phyloP scores from a whole-genome alignment of 2,329 filamentous ascomycete species.

The Fusarium haematococcum region DNA sequence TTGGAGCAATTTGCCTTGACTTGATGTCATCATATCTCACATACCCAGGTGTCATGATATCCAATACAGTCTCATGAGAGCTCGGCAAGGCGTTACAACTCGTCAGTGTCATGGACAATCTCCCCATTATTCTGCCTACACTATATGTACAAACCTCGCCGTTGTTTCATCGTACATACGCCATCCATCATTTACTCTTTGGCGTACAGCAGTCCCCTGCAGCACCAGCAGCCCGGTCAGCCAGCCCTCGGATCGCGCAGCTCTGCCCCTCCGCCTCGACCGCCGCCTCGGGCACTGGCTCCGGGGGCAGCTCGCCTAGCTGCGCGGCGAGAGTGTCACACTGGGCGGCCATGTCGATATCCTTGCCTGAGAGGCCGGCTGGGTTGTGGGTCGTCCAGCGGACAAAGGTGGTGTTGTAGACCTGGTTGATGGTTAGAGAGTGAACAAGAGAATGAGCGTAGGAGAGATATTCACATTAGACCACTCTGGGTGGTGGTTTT shows the following conservation, averaged over 20 bases:
- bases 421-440: conserved; percentile 53
- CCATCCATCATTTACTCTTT: conserved; percentile 43
- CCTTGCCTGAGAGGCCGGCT: conserved; percentile 72
- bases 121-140: background rate
- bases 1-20: background rate
- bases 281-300: conserved; percentile 37
- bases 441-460: background rate
- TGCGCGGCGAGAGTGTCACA: conserved; percentile 71
- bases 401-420: conserved; percentile 77
- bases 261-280: conserved; percentile 40
- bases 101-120: background rate
- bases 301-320: conserved; percentile 64
- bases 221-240: conserved; percentile 57
- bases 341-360: conserved; percentile 70
- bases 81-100: background rate
- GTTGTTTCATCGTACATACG: background rate
- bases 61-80: background rate
- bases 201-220: conserved; percentile 68
- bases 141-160: background rate
- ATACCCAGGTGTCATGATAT: background rate
- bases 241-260: conserved; percentile 57
- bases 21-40: background rate
- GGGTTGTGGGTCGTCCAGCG: conserved; percentile 81
- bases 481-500: conserved; percentile 82
- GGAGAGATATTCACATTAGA: conserved; percentile 67